Base-by-base conservation (phyloP, 108 stramenopile species). In the Pseudonitzschia delicatissima region DNA sequence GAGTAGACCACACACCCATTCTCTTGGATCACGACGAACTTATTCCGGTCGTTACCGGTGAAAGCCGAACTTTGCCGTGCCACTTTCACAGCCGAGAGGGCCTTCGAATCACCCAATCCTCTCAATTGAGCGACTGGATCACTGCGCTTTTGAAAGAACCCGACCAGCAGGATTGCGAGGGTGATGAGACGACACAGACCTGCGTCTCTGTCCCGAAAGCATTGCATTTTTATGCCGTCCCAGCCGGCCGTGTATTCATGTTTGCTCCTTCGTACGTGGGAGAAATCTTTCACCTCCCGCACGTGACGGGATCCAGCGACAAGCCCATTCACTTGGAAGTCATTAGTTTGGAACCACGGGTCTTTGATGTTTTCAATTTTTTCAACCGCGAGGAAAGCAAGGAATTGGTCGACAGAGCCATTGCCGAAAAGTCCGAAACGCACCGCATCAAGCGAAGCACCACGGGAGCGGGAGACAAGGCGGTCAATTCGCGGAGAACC, bases 331-430 rank as follows among this genome's bases (percentile, higher is more conserved):
- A 68, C n/a, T 69, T 95, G n/a, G 71, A 87, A 57, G 87, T 88
- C 8, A 40, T 95, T 9, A 80, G 78, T 5, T 33, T 91, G 11
- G 33, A 64, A 0, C 94, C 94, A 0, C 79, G 84, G 15, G 90
- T 95, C 9, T 92, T 95, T 73, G 94, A 95, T 52, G 83, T 95
- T 40, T 77, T 76, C 74, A 91, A 92, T 63, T 95, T 92, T 68
- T 95, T 92, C 64, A 62, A 74, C 28, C 62, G 72, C 4, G 77
- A 72, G 7, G 93, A 94, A 69, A 77, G 75, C 40, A 69, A 77
- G 13, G 76, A 78, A 4, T 72, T 94, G 45, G 87, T 94, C 0
- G 68, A 80, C 1, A 78, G 74, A 63, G 93, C 90, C 18, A 35
- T 90, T 45, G 62, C 61, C 13, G 88, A 92, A 67, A 90, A 78